Conservation (phyloP, 805 yeast species). For the Brettanomyces nanus region DNA sequence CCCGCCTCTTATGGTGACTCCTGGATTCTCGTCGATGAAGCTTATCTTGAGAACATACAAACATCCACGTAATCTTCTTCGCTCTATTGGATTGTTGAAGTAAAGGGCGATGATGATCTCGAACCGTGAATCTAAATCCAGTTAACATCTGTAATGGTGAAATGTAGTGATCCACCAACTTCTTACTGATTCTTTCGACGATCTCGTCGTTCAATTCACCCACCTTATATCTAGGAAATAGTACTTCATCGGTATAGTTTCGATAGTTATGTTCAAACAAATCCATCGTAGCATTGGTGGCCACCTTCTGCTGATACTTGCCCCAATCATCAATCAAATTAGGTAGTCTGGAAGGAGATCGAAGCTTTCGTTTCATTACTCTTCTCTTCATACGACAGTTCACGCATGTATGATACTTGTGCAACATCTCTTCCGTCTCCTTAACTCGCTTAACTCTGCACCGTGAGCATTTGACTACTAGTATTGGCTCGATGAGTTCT, state of each 20-base stretch:
- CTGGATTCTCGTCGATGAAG: slow-evolving; percentile 34
- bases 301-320: slow-evolving; percentile 26
- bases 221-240: slow-evolving; percentile 28
- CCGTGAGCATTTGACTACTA: slow-evolving; percentile 30
- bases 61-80: slow-evolving; percentile 35
- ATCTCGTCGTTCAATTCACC: slow-evolving; percentile 25
- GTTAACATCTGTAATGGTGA: slow-evolving; percentile 33
- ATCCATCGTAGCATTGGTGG: slow-evolving; percentile 28
- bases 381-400: slow-evolving; percentile 33
- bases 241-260: slow-evolving; percentile 22
- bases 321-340: slow-evolving; percentile 28
- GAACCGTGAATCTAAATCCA: slow-evolving; percentile 35
- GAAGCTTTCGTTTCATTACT: slow-evolving; percentile 24
- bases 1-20: slow-evolving; percentile 29
- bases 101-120: slow-evolving; percentile 35
- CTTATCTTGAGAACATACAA: slow-evolving; percentile 37
- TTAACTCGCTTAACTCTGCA: slow-evolving; percentile 32
- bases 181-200: slow-evolving; percentile 28
- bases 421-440: slow-evolving; percentile 26
- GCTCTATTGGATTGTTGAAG: slow-evolving; percentile 24
- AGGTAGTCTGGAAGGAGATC: slow-evolving; percentile 25
- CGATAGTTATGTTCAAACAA: slow-evolving; percentile 29
- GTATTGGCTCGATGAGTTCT: no score
- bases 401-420: slow-evolving; percentile 34
- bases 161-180: slow-evolving; percentile 29